These are phyloP conservation scores for Rhinocladiella similis DNA, from an alignment of 2,329 filamentous ascomycete genomes.

Conservation along the genomic window DNA sequence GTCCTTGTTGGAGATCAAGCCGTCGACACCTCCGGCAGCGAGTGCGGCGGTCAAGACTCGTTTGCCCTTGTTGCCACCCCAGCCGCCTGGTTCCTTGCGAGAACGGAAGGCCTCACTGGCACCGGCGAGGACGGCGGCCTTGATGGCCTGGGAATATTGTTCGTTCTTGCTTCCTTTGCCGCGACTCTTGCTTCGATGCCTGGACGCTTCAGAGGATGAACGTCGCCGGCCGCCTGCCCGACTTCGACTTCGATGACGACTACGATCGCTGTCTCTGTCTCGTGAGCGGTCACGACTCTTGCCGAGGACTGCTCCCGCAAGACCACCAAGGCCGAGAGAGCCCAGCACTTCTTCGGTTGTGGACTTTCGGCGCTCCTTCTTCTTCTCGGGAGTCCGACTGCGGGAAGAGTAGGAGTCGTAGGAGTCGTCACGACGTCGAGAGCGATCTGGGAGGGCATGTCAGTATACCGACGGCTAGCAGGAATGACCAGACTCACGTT, in stretches of 20 bases:
- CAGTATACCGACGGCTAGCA: background rate
- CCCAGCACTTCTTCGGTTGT: conserved; percentile 53
- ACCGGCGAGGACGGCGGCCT: conserved; percentile 85
- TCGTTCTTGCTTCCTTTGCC: conserved; percentile 39
- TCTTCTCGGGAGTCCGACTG: conserved; percentile 38
- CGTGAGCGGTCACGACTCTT: conserved; percentile 62
- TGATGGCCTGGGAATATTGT: conserved; percentile 81
- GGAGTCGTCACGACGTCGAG: conserved; percentile 28
- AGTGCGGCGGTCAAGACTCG: conserved; percentile 84
- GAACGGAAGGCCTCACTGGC: conserved; percentile 90
- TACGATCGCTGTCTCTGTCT: conserved; percentile 54
- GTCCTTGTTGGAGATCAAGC: conserved; percentile 58
- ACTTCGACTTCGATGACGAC: conserved; percentile 53
- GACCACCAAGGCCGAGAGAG: conserved; percentile 58
- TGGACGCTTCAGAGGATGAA: conserved; percentile 54
- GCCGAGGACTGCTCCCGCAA: conserved; percentile 51
- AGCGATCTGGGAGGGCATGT: conserved; percentile 21
- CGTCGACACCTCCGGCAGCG: conserved; percentile 83
- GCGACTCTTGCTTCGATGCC: conserved; percentile 49
- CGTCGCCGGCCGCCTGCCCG: conserved; percentile 36
- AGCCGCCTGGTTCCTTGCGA: conserved; percentile 82
- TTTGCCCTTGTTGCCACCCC: conserved; percentile 89
- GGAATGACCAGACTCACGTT: conserved; percentile 31
- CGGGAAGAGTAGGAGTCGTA: conserved; percentile 38
- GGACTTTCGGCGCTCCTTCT: conserved; percentile 44